Conservation (phyloP, 306 rosid genomes). For the Leucaena leucocephala region DNA sequence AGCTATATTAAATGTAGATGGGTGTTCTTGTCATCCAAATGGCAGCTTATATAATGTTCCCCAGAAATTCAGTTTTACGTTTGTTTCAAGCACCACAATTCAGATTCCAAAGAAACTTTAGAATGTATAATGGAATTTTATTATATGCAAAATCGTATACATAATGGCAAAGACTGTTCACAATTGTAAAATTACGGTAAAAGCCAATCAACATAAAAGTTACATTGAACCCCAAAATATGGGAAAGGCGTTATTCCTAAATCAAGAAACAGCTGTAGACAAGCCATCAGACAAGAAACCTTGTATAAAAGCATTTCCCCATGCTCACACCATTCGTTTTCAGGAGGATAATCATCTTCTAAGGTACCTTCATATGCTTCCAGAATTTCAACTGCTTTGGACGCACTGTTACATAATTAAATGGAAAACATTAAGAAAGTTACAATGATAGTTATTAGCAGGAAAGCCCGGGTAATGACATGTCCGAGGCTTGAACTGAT, state of each 20-base stretch:
- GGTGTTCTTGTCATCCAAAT: neutral
- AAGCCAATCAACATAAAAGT: conserved; percentile 7
- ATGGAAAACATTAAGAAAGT: conserved; percentile 16
- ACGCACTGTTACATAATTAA: conserved; percentile 53
- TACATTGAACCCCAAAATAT: conserved; percentile 22
- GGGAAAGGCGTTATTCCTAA: conserved; percentile 2
- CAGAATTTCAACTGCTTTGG: conserved; percentile 90
- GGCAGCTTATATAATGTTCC: neutral
- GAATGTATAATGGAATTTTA: neutral
- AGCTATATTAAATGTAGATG: neutral
- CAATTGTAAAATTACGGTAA: conserved; percentile 13
- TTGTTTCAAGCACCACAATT: neutral
- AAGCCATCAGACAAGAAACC: conserved; percentile 51
- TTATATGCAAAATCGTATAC: neutral
- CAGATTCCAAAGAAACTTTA: neutral
- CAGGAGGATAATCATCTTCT: conserved; percentile 95
- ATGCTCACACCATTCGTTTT: conserved; percentile 89
- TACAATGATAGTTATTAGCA: conserved; percentile 23
- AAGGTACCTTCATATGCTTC: conserved; percentile 98
- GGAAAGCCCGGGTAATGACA: conserved; percentile 12
- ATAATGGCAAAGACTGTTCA: conserved; percentile 9
- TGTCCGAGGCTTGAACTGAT: neutral
- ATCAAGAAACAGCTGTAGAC: conserved; percentile 30
- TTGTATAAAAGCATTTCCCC: conserved; percentile 95
- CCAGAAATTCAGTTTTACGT: neutral